Evolutionary conservation across 768 basidiomycete species (phyloP).

Genomic region (Auricularia heimuer): DNA sequence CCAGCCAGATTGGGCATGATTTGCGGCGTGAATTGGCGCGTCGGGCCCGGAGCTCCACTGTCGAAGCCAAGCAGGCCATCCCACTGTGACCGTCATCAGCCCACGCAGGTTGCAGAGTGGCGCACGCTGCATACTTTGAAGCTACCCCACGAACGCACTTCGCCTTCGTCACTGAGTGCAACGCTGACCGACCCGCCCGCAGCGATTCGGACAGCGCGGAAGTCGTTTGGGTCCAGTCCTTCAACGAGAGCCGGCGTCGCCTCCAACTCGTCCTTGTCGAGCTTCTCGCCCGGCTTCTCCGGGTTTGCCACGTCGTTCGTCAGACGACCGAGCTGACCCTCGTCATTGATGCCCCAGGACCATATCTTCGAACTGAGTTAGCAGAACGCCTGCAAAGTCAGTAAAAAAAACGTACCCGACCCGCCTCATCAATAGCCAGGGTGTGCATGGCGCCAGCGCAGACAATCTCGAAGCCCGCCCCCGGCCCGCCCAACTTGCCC

Average conservation of each 20-base stretch:
- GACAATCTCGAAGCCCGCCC: slow-evolving; percentile 73
- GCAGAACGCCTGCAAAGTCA: slow-evolving; percentile 5
- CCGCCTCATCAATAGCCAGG: slow-evolving; percentile 79
- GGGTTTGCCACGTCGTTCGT: slow-evolving; percentile 55
- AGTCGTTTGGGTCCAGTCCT: slow-evolving; percentile 63
- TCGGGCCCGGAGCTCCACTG: slow-evolving; percentile 39
- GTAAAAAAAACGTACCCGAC: slow-evolving; percentile 54
- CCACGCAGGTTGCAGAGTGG: slow-evolving; percentile 3
- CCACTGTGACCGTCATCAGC: slow-evolving; percentile 36
- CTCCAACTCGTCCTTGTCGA: slow-evolving; percentile 44
- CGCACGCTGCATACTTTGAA: slow-evolving; percentile 57
- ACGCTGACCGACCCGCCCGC: slow-evolving; percentile 86
- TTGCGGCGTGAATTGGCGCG: slow-evolving; percentile 59
- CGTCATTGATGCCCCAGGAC: slow-evolving; percentile 82
- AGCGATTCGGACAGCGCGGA: slow-evolving; percentile 73
- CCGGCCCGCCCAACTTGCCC: slow-evolving; percentile 56
- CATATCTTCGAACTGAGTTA: slow-evolving; percentile 42
- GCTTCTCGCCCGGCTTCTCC: slow-evolving; percentile 44
- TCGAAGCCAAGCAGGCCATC: slow-evolving; percentile 79
- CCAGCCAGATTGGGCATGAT: slow-evolving; percentile 48
- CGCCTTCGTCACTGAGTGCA: slow-evolving; percentile 69
- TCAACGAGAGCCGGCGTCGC: slow-evolving; percentile 26
- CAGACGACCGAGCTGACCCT: slow-evolving; percentile 75
- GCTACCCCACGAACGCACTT: slow-evolving; percentile 78
- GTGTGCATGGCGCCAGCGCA: slow-evolving; percentile 85